Evolutionary conservation across 164 flowering plant genomes (phyloP).

Genomic region (Hamamelis virginiana): DNA sequence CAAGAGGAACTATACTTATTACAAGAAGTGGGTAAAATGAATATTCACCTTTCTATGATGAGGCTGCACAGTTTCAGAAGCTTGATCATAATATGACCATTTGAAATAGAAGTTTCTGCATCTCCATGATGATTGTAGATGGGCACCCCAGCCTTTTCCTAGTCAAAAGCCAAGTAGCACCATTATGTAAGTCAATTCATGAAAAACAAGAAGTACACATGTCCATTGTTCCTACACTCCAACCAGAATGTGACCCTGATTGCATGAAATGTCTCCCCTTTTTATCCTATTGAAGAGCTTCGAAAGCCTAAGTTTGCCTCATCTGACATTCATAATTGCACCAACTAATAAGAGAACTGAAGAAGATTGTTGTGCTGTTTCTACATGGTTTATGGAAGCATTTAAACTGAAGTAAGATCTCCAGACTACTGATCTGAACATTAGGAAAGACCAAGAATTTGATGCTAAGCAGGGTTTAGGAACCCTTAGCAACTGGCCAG

Average conservation of each 20-base stretch:
- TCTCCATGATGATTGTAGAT: conserved; percentile 1
- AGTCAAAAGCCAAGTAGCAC: neutral
- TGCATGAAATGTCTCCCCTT: neutral
- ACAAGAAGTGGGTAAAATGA: conserved; percentile 9
- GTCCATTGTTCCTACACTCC: neutral
- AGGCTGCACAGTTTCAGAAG: neutral
- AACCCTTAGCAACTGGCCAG: neutral
- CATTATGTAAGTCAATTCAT: neutral
- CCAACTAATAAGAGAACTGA: neutral
- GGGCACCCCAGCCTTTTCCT: neutral
- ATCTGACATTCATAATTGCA: neutral
- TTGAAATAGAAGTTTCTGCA: neutral
- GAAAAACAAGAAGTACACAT: neutral
- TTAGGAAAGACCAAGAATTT: neutral
- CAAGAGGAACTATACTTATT: conserved; percentile 3
- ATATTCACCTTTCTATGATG: conserved; percentile 10
- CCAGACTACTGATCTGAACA: neutral
- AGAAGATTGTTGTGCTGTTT: neutral
- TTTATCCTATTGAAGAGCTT: neutral
- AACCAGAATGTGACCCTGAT: neutral
- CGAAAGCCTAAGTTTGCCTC: neutral
- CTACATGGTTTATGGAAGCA: neutral
- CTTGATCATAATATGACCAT: neutral
- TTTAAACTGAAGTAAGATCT: neutral
- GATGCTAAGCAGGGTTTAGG: neutral